Conservation (phyloP, 1,284 basidiomycete genomes). For the Puccinia polysora region DNA sequence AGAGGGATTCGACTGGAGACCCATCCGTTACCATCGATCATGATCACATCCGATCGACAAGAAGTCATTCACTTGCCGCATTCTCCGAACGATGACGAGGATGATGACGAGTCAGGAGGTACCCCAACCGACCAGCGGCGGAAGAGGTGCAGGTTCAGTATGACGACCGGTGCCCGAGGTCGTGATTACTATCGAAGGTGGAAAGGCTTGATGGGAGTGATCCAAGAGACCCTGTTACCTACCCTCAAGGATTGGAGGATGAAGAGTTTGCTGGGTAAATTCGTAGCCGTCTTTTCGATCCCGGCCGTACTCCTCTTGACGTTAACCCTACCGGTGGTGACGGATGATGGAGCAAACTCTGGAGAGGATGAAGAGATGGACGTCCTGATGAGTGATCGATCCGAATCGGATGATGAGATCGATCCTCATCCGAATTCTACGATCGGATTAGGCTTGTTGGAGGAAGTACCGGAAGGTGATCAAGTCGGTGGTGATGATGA, state of each 20-base stretch:
- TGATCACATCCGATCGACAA: constrained; percentile 23
- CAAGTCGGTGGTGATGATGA: too few species aligned
- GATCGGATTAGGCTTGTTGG: too few species aligned
- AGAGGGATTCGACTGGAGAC: too few species aligned
- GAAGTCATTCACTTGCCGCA: neutral
- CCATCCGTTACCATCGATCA: constrained; percentile 10
- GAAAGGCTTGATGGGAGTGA: neutral
- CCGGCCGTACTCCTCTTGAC: constrained; percentile 83
- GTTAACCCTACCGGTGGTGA: constrained; percentile 81
- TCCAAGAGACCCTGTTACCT: constrained; percentile 64
- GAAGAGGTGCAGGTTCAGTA: too few species aligned
- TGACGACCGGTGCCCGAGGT: too few species aligned
- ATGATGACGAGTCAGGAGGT: too few species aligned
- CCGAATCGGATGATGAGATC: constrained; percentile 46
- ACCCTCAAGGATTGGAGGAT: constrained; percentile 70
- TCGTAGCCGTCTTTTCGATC: constrained; percentile 72
- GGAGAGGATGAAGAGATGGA: constrained; percentile 51
- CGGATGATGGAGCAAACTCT: constrained; percentile 53
- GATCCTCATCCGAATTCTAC: too few species aligned
- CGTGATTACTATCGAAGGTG: neutral
- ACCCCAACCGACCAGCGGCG: too few species aligned
- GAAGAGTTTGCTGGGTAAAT: constrained; percentile 68
- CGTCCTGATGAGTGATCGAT: neutral
- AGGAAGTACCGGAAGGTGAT: too few species aligned
- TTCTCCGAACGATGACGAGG: neutral